Percentiles rank a stretch among this genome's conserved stretches.
phyloP scores from a whole-genome alignment of 352 stramenopile species.

The Globisporangium rhizosaccharum region DNA sequence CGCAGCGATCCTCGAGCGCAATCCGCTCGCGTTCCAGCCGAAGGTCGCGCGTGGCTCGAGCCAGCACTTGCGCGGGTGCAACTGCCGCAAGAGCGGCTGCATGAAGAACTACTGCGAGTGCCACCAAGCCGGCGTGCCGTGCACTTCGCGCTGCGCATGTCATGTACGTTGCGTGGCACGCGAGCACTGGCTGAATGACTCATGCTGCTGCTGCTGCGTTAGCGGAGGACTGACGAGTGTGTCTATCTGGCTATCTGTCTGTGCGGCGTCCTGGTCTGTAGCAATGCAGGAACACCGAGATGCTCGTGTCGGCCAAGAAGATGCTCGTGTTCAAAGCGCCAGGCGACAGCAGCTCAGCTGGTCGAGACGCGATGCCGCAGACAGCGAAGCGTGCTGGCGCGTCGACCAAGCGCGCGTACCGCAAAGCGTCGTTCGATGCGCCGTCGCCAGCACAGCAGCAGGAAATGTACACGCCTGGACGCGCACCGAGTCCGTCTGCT shows the following conservation, averaged over 20 bases:
- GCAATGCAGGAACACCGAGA: constrained; percentile 69
- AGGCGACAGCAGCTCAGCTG: constrained; percentile 1
- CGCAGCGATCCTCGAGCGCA: constrained; percentile 85
- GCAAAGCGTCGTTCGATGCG: constrained; percentile 20
- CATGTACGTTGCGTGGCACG: constrained; percentile 23
- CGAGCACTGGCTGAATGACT: no score
- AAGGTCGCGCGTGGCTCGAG: constrained; percentile 86
- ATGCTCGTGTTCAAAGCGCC: constrained; percentile 45
- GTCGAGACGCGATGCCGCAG: no score
- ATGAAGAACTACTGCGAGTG: constrained; percentile 99
- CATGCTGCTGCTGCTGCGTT: background rate
- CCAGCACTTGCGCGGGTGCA: constrained; percentile 92
- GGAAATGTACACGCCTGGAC: constrained; percentile 5
- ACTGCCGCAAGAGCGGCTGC: constrained; percentile 94
- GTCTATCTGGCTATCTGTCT: background rate
- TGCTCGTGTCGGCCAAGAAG: constrained; percentile 62
- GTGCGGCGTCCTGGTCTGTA: background rate
- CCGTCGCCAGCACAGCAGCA: background rate
- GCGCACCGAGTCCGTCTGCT: constrained; percentile 4
- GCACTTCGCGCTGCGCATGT: constrained; percentile 79
- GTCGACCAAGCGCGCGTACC: constrained; percentile 16
- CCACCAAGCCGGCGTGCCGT: constrained; percentile 87
- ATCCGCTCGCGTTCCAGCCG: constrained; percentile 92
- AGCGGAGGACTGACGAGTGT: background rate
- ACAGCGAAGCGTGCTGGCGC: no score